Evolutionary conservation across 257 asterid genomes (phyloP), one percentile per base, ranked within the genome.

Genomic region (Leonotis leonurus): DNA sequence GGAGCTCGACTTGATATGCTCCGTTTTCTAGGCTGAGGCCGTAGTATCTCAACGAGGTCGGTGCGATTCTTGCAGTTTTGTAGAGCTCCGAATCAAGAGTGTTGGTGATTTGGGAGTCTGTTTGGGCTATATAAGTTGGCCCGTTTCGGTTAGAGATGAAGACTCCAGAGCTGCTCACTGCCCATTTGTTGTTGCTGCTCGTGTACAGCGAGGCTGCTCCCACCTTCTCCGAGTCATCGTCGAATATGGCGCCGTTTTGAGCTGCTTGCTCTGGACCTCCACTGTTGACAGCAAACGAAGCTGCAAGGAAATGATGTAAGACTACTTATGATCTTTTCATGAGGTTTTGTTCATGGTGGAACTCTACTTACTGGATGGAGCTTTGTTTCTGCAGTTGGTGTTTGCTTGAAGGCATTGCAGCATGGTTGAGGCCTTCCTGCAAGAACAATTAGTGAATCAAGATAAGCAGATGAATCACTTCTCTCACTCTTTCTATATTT

Each of bases 21-120:
- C 86, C 92, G 12, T 78, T 73, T 56, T 68, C 73, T 64, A 84
- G 48, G 21, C 88, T 80, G 1, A 84, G 80, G 58, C 92, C 92
- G 10, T 79, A 84, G 76, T 84, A 84, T 75, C 85, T 71, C 60
- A 79, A 69, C 2, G 88, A 84, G 71, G 16, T 64, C 0, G 88
- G 85, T 37, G 88, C 64, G 58, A 79, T 55, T 40, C 89, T 65
- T 25, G 93, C 85, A 8, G 83, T 80, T 67, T 82, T 71, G 48
- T 80, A 79, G 45, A 81, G 75, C 58, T 85, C 93, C 3, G 88
- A 80, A 65, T 77, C 81, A 55, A 85, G 69, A 18, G 83, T 79
- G 64, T 56, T 70, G 30, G 76, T 77, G 69, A 81, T 75, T 60
- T 81, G 92, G 73, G 92, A 71, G 57, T 70, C 77, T 2, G 86